phyloP scores from a whole-genome alignment of 306 rosid species.

The Heteromeles arbutifolia region DNA sequence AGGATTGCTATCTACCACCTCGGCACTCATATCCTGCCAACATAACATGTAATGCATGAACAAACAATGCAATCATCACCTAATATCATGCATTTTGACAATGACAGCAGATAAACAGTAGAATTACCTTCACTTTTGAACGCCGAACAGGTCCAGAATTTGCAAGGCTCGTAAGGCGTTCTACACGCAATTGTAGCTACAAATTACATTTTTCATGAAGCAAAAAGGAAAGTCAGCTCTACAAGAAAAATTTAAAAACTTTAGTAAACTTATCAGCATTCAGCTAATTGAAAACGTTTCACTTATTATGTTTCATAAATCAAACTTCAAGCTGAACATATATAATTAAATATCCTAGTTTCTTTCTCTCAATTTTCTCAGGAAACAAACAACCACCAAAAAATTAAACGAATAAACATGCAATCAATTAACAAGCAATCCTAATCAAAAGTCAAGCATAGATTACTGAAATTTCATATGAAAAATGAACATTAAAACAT shows the following conservation, averaged over 20 bases:
- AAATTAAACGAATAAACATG: neutral
- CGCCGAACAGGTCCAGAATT: slow-evolving; percentile 52
- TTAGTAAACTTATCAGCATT: neutral
- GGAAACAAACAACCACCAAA: neutral
- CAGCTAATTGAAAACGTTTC: neutral
- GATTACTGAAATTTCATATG: neutral
- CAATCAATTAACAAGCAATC: neutral
- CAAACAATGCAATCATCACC: neutral
- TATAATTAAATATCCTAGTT: neutral
- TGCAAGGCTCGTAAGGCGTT: slow-evolving; percentile 50
- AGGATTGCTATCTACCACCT: slow-evolving; percentile 94
- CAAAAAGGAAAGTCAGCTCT: neutral
- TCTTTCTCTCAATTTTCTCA: neutral
- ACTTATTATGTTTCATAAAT: too few relatives aligned
- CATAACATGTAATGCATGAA: slow-evolving; percentile 7
- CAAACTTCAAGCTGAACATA: neutral
- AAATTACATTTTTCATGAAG: neutral
- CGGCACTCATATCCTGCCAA: slow-evolving; percentile 93
- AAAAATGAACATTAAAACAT: neutral
- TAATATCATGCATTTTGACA: slow-evolving; percentile 1
- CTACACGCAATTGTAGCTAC: slow-evolving; percentile 63
- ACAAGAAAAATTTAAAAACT: neutral
- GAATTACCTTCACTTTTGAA: slow-evolving; percentile 63
- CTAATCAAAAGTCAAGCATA: neutral
- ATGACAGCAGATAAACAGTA: neutral